Base-by-base conservation (phyloP, 108 stramenopile genomes). In the Skeletonema potamos region DNA sequence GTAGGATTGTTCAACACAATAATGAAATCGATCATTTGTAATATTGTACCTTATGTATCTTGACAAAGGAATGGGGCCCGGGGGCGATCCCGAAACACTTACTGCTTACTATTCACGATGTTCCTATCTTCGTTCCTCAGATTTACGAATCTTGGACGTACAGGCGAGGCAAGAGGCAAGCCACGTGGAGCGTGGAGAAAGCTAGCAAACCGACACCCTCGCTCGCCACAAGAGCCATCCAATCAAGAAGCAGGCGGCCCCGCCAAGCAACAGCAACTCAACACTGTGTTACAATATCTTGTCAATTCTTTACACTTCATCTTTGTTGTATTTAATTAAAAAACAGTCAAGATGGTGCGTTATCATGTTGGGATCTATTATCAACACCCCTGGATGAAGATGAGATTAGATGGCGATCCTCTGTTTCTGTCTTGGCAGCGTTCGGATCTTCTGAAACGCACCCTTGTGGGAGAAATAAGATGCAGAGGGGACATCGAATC, bases 341-440 rank as follows among this genome's bases (percentile, higher is more conserved):
- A 51, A 51, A 51, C 48, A 51, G 20, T 51, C 48, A 51, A 51
- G 48, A 51, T 51, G 48, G 48, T 51, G 48, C 48, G 48, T 51
- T 24, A 51, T 9, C n/a, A 15, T 41, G 39, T 15, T 41, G 15
- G 48, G 48, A 51, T 0, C 1, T 9, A 24, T 22, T 5, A 22
- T 22, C 22, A 2, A 51, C 2, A 0, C 4, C 15, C 7, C 20
- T 24, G n/a, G 22, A 1, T 1, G 48, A 10, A 0, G 48, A 51
- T 2, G 20, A 51, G 48, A 51, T 1, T 8, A 51, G 48, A 51
- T 17, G 39, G 39, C 39, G 39, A 15, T 41, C 39, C 39, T 41
- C 39, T 41, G 39, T 3, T n/a, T n/a, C 39, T 11, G n/a, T 41
- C 39, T 4, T 41, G 13, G 37, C 39, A n/a, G 15, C 39, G 15